Evolutionary conservation across 495 filamentous ascomycete genomes (phyloP), one percentile per base, ranked within the genome.

Genomic region (Neurospora sp.): DNA sequence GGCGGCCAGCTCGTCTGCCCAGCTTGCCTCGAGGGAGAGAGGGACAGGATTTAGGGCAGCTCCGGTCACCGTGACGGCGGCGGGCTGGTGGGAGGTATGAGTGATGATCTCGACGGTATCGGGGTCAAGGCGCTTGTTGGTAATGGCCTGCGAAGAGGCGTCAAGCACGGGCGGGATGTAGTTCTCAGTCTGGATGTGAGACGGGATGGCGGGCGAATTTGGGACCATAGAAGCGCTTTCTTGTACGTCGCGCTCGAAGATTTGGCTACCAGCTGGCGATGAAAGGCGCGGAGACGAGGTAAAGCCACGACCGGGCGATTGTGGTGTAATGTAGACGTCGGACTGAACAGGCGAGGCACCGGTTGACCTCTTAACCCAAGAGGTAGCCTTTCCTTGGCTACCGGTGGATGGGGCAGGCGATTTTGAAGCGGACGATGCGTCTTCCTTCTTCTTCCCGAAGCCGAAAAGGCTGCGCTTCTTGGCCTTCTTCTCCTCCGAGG

Each of bases 191-290:
- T 91, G 88, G 76, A 97, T 96, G 78, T 97, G 94, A 2, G 91
- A 88, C 9, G 94, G 94, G 72, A 96, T 95, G 10, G 92, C 90
- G 3, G 92, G 88, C 12, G 91, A 91, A 61, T 85, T 88, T 70
- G 93, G 90, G n/a, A 88, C 81, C 9, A 88, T 53, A 77, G 75
- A 75, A 39, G 87, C 82, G 76, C 87, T 88, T 77, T 97, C 94
- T 79, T 97, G 94, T 16, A 97, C 94, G 81, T 92, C 90, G 76
- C 94, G 92, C 85, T 97, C 94, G 81, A 97, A 97, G 77, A 97
- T 97, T 76, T 95, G 93, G 35, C 93, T 94, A 41, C 84, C 89
- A 6, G 89, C 89, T 12, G 91, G 90, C 16, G 90, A 92, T 68
- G 87, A 84, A 61, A 91, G 79, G 45, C 88, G 84, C 5, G 90